Base-by-base conservation (phyloP, 192 early-diverging fungal species). In the Rhizophagus clarus region DNA sequence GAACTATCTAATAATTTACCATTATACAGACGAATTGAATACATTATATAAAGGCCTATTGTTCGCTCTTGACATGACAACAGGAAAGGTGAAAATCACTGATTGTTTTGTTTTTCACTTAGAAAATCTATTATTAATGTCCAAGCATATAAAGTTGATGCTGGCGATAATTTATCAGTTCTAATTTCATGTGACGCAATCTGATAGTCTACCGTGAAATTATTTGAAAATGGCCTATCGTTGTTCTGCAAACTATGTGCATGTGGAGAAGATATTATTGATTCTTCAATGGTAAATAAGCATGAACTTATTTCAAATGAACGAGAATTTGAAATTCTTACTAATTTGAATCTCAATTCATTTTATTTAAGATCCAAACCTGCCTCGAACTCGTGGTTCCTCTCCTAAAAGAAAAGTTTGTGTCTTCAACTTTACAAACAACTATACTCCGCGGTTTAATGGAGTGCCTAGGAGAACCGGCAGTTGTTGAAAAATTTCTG, bases 121-220 rank as follows among this genome's bases (percentile, higher is more conserved):
- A n/a, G 45, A 70, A 70, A 68, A 17, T 68, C 28, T 31, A 20
- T 42, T n/a, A 37, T 40, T 70, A 37, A 70, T 42, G 34, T 70
- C 51, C 68, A 40, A 5, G 68, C 34, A 31, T 40, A 37, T 40
- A 70, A 70, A 42, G 34, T 70, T 70, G 68, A 45, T 70, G 68
- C 34, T 70, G 34, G 31, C 68, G n/a, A 70, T 70, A 70, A n/a
- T 70, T 37, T 40, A 70, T 29, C 68, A 70, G 68, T 70, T 70
- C 68, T 70, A 70, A 70, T 70, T 70, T 56, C 31, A 70, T 70
- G 68, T 70, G 45, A 34, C 49, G 66, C 26, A 32, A 66, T 79
- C 31, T 79, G 34, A 73, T 42, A 81, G 80, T 76, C 73, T 24
- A 78, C 80, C 29, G 47, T 81, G 29, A 81, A 76, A 68, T 64